Evolutionary conservation across 768 basidiomycete genomes (phyloP).

Genomic region (Lactifluus echinatus): DNA sequence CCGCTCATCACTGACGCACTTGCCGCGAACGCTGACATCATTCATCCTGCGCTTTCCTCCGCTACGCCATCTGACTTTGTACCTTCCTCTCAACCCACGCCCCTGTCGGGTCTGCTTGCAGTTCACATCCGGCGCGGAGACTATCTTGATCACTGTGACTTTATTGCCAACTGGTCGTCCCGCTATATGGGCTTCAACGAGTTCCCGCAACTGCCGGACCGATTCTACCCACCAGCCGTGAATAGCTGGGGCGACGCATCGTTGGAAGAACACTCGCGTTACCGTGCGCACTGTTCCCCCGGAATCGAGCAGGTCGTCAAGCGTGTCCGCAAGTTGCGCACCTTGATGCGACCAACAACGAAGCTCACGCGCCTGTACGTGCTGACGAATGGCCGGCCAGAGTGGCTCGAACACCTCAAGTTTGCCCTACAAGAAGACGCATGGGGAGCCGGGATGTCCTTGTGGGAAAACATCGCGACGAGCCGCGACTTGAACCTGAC

Average conservation of each 20-base stretch:
- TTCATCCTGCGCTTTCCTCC: conserved; percentile 11
- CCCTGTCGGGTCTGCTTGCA: conserved; percentile 34
- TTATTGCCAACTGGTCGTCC: conserved; percentile 29
- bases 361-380: neutral
- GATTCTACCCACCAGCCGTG: conserved; percentile 25
- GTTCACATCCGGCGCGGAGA: conserved; percentile 46
- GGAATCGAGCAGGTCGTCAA: conserved; percentile 33
- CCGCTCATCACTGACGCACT: conserved; percentile 29
- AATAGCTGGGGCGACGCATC: neutral
- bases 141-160: conserved; percentile 35
- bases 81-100: conserved; percentile 14
- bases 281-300: conserved; percentile 37
- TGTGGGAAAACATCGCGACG: conserved; percentile 34
- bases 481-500: conserved; percentile 35
- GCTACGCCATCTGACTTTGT: neutral
- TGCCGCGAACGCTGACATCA: conserved; percentile 25
- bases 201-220: conserved; percentile 35
- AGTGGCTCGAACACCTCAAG: conserved; percentile 22
- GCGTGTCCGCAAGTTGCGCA: conserved; percentile 29
- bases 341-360: neutral
- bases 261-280: conserved; percentile 18
- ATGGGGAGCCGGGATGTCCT: conserved; percentile 11
- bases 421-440: conserved; percentile 23
- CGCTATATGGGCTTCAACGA: conserved; percentile 38
- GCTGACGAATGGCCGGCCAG: neutral